Conservation (phyloP, 139 green algal species). For the Tetradesmus obliquus region DNA sequence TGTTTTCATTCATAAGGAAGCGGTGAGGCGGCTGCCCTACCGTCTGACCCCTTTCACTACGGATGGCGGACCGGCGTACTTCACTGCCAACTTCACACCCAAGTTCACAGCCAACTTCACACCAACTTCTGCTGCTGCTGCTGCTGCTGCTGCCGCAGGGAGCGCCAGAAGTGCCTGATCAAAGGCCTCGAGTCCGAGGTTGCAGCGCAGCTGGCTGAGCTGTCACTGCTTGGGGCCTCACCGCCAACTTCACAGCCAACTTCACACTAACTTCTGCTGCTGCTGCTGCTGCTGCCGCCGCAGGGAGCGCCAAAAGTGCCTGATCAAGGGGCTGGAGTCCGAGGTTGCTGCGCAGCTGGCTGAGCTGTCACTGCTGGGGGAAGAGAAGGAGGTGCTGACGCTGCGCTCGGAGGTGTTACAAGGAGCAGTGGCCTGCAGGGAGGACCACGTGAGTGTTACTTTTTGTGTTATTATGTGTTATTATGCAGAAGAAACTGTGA, state of each 20-base stretch:
- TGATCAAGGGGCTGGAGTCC: neutral
- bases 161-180: neutral
- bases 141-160: neutral
- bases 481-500: no score
- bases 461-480: no score
- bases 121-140: neutral
- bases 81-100: neutral
- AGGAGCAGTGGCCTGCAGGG: neutral
- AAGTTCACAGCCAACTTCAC: neutral
- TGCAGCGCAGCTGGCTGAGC: neutral
- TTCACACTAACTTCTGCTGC: neutral
- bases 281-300: no score
- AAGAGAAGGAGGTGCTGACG: neutral
- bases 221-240: neutral
- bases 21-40: no score
- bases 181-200: neutral
- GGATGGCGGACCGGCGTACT: no score
- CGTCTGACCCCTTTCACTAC: no score
- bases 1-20: no score
- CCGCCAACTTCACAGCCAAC: no score
- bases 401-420: neutral
- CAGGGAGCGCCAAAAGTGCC: neutral
- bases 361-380: neutral
- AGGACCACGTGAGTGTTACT: neutral
- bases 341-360: neutral